Evolutionary conservation across 2,329 filamentous ascomycete species (phyloP), one percentile per base, ranked within the genome.

Genomic region (Diaporthe ampelina): DNA sequence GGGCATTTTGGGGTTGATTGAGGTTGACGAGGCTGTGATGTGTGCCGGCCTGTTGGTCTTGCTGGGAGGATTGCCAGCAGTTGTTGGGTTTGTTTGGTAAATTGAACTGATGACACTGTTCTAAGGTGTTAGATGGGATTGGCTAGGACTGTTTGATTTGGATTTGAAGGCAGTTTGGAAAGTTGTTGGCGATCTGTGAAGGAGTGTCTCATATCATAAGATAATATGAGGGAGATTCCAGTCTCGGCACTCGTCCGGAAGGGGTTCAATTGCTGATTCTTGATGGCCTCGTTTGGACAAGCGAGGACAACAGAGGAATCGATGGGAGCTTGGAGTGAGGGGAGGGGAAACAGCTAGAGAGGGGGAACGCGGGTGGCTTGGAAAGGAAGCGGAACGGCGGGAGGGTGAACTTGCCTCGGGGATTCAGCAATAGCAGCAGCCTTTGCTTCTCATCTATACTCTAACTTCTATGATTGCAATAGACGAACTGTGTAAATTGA

Each of bases 1-100:
- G 73, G 86, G 85, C 88, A 90, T 90, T 77, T 87, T 70, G 17
- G 8, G 19, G 35, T 61, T 11, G 40, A 32, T 17, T 26, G 24
- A 52, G 40, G 70, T 58, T 26, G 48, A 32, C 11, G 45, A 9
- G 45, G 2, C 45, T 21, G 50, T 75, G 72, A 19, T 72, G 35
- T 48, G 32, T 70, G 6, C 4, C 50, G 56, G 37, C 3, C 50
- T 43, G 45, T 48, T 48, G 45, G 15, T 48, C 45, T 74, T 40
- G 26, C 59, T 43, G 32, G 19, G 37, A 24, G 45, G 48, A 61
- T 37, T 24, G 32, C 45, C 32, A 54, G n/a, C 32, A 5, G 40
- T 29, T 19, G 10, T 54, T 40, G 63, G 21, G 17, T n/a, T 68
- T 40, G 32, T 15, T 48, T 48, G 45, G 29, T 15, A 13, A 5